These are phyloP conservation scores for Fusarium sublunatum DNA, from an alignment of 2,329 filamentous ascomycete genomes.

Conservation along the genomic window DNA sequence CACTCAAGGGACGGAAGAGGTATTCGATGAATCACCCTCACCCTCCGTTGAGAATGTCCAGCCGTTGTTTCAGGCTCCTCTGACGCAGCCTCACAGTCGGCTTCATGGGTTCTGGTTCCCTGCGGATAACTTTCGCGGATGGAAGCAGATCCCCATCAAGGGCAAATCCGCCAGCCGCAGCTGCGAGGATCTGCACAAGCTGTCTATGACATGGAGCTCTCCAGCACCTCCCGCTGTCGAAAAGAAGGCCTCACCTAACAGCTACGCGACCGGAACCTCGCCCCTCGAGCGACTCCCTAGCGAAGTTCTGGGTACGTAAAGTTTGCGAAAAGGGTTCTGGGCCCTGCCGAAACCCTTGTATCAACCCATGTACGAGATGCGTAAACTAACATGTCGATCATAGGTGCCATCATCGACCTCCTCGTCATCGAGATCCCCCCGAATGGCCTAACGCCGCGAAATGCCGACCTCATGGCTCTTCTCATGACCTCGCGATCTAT, in stretches of 20 bases:
- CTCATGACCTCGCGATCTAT: slow-evolving; percentile 80
- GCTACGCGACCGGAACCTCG: slow-evolving; percentile 60
- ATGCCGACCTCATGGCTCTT: slow-evolving; percentile 80
- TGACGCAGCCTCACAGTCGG: slow-evolving; percentile 66
- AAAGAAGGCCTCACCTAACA: slow-evolving; percentile 44
- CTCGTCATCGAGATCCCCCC: slow-evolving; percentile 77
- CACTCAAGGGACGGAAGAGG: slow-evolving; percentile 60
- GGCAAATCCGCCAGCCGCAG: slow-evolving; percentile 70
- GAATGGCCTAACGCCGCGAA: slow-evolving; percentile 79
- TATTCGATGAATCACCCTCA: slow-evolving; percentile 62
- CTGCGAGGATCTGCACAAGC: slow-evolving; percentile 67
- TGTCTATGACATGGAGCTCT: slow-evolving; percentile 66
- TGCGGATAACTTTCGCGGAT: slow-evolving; percentile 68
- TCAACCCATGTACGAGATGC: slow-evolving; percentile 25
- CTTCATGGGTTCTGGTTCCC: slow-evolving; percentile 70
- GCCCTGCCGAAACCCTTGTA: slow-evolving; percentile 17
- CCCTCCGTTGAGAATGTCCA: slow-evolving; percentile 56
- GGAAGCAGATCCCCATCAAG: slow-evolving; percentile 71
- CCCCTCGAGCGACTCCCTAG: slow-evolving; percentile 75
- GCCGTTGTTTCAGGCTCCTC: slow-evolving; percentile 62
- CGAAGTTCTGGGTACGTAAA: slow-evolving; percentile 74
- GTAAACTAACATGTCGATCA: slow-evolving; percentile 39
- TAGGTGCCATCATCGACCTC: slow-evolving; percentile 79
- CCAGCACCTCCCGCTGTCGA: slow-evolving; percentile 49
- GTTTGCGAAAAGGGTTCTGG: slow-evolving; percentile 7